phyloP scores from a whole-genome alignment of 768 basidiomycete genomes.

The Hypsizygus marmoreus region DNA sequence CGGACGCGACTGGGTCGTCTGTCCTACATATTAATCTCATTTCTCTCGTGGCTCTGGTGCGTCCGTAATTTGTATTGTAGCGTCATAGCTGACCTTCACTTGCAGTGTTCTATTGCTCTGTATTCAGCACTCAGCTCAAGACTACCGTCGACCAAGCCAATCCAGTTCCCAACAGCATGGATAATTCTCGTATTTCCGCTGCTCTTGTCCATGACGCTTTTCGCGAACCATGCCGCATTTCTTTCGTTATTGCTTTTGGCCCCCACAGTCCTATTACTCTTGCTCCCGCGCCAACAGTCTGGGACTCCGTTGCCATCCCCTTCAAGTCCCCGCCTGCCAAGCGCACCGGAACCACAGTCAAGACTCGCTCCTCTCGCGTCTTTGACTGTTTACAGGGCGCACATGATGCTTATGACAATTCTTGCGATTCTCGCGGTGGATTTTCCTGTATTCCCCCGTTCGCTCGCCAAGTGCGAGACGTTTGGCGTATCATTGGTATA shows the following conservation, averaged over 20 bases:
- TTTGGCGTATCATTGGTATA: constrained; percentile 92
- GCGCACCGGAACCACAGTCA: constrained; percentile 10
- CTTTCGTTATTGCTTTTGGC: constrained; percentile 53
- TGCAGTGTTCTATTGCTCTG: constrained; percentile 70
- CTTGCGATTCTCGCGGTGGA: constrained; percentile 95
- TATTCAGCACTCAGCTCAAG: constrained; percentile 63
- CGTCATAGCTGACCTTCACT: background rate
- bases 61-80: constrained; percentile 10
- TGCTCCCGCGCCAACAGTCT: constrained; percentile 40
- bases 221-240: constrained; percentile 55
- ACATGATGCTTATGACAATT: constrained; percentile 94
- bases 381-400: constrained; percentile 84
- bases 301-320: constrained; percentile 57
- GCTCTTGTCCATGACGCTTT: constrained; percentile 79
- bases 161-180: constrained; percentile 56
- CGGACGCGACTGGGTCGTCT: constrained; percentile 70
- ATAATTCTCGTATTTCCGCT: constrained; percentile 71
- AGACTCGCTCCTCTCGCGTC: constrained; percentile 62
- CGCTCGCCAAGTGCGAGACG: constrained; percentile 89
- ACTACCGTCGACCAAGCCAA: constrained; percentile 34
- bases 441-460: constrained; percentile 88
- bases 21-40: constrained; percentile 69
- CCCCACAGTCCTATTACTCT: constrained; percentile 46
- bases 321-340: constrained; percentile 11
- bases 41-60: constrained; percentile 42